Conservation (phyloP, 768 basidiomycete species). For the Boletus vinaceobasis region DNA sequence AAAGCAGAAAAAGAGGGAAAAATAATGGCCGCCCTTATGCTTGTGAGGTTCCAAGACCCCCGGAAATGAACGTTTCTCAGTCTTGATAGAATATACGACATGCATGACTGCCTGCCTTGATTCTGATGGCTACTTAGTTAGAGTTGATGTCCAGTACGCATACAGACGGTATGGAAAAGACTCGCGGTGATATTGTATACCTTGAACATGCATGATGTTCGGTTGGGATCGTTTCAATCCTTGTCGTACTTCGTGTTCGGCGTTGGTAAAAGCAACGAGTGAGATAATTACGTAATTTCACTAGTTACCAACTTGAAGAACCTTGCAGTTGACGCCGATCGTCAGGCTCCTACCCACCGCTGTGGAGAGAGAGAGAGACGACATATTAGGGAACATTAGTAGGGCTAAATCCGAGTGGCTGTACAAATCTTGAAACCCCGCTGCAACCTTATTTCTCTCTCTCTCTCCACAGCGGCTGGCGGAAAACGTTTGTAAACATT, state of each 20-base stretch:
- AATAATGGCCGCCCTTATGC: constrained; percentile 34
- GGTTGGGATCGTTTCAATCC: constrained; percentile 32
- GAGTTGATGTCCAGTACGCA: not conserved
- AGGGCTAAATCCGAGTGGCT: too few species aligned
- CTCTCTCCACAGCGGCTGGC: too few species aligned
- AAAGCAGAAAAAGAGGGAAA: constrained; percentile 45
- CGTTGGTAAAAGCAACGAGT: too few species aligned
- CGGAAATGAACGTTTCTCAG: constrained; percentile 40
- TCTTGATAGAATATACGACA: constrained; percentile 8
- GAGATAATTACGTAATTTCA: too few species aligned
- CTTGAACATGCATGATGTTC: constrained; percentile 65
- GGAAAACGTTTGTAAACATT: too few species aligned
- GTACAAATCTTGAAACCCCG: too few species aligned
- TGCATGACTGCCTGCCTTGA: constrained; percentile 10
- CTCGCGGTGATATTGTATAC: constrained; percentile 62
- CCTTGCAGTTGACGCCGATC: too few species aligned
- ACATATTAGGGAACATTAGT: too few species aligned
- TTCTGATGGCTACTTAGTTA: constrained; percentile 41
- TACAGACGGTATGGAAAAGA: not conserved
- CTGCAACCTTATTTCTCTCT: too few species aligned
- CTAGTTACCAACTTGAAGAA: too few species aligned
- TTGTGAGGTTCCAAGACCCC: constrained; percentile 31
- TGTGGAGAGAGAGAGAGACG: too few species aligned
- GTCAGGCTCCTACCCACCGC: too few species aligned
- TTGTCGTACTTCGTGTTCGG: constrained; percentile 22